Evolutionary conservation across 148 eudicot species (phyloP), one percentile per base, ranked within the genome.

Genomic region (Rheum nobile): DNA sequence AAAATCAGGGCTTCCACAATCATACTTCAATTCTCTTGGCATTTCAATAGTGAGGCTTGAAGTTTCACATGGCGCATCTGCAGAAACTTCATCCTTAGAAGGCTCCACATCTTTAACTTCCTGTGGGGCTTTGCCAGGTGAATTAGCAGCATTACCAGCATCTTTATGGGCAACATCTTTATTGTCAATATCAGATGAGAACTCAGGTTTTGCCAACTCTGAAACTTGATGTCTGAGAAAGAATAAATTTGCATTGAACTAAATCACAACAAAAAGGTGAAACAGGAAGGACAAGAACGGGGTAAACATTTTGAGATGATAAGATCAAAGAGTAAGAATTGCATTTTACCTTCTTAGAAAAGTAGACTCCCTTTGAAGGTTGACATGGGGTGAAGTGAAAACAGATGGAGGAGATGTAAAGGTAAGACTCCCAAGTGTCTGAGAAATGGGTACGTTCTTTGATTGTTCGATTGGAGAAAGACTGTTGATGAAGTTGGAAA

Each of bases 331-430:
- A 41, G 43, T 48, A 14, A 5, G 22, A 65, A 65, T 17, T 28
- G 8, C 19, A 4, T 32, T 65, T 65, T 90, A 95, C 99, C 99
- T 91, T 82, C 83, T 72, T 13, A 90, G 77, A 72, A 90, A 83
- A 76, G 82, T 78, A 59, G 87, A 80, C 63, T 87, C 99, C 88
- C 84, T 87, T 72, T 85, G 82, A 26, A 87, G 79, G 75, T 76
- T 87, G 65, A 85, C 89, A 80, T 95, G 99, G 0, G 99, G 99
- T 34, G 99, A 95, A 59, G 97, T 85, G 82, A 95, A 95, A 77
- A 95, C 86, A 6, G 97, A 85, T 19, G 97, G 97, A 75, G 88
- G 87, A 29, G 97, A 90, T 1, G 89, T 79, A 70, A 90, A 90
- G 76, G 78, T 91, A 41, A 88, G 88, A 8, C 93, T 80, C 77